phyloP scores from a whole-genome alignment of 169 alveolate genomes.

The Babesia divergens region DNA sequence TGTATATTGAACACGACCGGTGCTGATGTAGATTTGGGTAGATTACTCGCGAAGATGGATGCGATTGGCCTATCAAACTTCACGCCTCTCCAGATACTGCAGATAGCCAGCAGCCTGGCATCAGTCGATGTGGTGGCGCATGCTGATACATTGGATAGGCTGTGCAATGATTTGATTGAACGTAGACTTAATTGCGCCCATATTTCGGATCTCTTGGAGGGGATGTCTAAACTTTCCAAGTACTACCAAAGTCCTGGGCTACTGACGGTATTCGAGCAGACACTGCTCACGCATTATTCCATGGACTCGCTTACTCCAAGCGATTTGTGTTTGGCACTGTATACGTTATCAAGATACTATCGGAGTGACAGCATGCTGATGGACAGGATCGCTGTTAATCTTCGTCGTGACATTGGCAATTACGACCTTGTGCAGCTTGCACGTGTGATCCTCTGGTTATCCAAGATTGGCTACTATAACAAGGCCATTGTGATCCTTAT shows the following conservation, averaged over 20 bases:
- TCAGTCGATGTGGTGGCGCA: neutral
- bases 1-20: neutral
- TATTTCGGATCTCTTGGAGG: neutral
- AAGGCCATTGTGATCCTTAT: conserved; percentile 3
- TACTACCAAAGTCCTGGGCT: neutral
- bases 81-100: conserved; percentile 5
- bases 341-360: conserved; percentile 8
- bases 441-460: conserved; percentile 15
- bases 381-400: conserved; percentile 27
- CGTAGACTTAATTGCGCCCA: neutral
- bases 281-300: neutral
- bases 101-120: conserved; percentile 11
- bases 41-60: neutral
- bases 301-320: neutral
- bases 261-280: neutral
- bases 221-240: neutral
- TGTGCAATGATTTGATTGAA: neutral
- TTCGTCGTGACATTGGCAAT: conserved; percentile 15
- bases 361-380: neutral
- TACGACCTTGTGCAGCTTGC: conserved; percentile 32
- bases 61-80: neutral
- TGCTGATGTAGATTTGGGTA: neutral
- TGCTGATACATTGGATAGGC: neutral
- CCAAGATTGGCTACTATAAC: conserved; percentile 45
- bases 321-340: conserved; percentile 4